Base-by-base conservation (phyloP, 1,139 yeast species). In the Saccharomycopsis hybrid region DNA sequence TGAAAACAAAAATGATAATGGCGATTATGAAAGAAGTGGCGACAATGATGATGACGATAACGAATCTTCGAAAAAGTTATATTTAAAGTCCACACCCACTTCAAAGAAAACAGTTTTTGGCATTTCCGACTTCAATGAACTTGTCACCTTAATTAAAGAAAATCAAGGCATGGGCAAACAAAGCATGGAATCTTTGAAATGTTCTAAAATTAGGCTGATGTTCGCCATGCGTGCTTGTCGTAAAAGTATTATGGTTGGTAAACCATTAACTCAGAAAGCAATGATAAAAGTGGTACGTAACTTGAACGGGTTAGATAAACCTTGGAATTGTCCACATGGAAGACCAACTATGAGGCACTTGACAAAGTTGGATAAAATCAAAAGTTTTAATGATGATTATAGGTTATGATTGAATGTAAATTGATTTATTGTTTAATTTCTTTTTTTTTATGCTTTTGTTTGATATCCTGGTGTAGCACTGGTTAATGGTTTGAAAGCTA, bases 301-400 rank as follows among this genome's bases (percentile, higher is more conserved):
- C 59, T 68, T 94, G 51, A 79, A 94, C 25, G 68, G 65, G 0
- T 69, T 94, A 38, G 92, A 89, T 55, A 87, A 87, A 60, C 99
- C 99, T 0, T 94, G 98, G 98, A 92, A 90, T 61, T 92, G 99
- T 65, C 99, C 99, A 0, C 99, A 92, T 66, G 98, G 99, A 0
- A 71, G 99, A 55, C 99, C 98, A 0, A 92, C 99, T 1, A 79
- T 92, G 84, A 73, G 98, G 51, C 97, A 92, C 64, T 69, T 92
- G 52, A 77, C 82, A 56, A 89, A 86, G 46, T 59, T 84, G 41
- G 64, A 71, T 44, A 65, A 70, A 44, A 75, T 82, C 78, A 60
- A 65, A 29, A 59, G 72, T 1, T 77, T 75, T 55, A 59, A 58
- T 7, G 65, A 65, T 1, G 83, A 78, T 57, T 72, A 69, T 55